phyloP scores from a whole-genome alignment of 1,284 basidiomycete genomes.

The Pyrrhoderma noxium region DNA sequence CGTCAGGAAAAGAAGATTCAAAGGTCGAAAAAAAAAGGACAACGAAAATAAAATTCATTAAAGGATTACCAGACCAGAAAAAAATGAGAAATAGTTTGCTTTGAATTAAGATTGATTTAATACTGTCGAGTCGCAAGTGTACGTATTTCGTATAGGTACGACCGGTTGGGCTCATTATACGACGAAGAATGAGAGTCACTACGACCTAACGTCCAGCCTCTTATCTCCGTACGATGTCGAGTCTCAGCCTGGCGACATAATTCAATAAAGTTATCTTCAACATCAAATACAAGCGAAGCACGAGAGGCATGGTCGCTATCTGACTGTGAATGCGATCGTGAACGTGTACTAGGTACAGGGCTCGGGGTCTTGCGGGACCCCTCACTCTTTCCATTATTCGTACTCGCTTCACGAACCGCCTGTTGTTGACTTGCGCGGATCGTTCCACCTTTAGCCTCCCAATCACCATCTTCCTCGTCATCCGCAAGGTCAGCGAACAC shows the following conservation, averaged over 20 bases:
- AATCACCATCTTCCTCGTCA: slow-evolving; percentile 67
- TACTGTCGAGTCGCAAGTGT: slow-evolving; percentile 75
- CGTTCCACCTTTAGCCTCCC: slow-evolving; percentile 68
- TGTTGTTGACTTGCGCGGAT: slow-evolving; percentile 63
- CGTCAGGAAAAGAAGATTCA: slow-evolving; percentile 8
- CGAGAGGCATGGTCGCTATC: slow-evolving; percentile 62
- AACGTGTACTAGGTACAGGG: slow-evolving; percentile 49
- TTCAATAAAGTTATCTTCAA: slow-evolving; percentile 64
- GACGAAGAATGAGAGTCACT: slow-evolving; percentile 32
- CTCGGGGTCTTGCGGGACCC: slow-evolving; percentile 42
- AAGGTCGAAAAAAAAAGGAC: slow-evolving; percentile 8
- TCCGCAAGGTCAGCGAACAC: slow-evolving; percentile 87
- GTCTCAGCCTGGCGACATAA: slow-evolving; percentile 71
- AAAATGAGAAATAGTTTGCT: neutral
- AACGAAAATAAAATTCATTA: slow-evolving; percentile 16
- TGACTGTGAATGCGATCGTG: slow-evolving; percentile 53
- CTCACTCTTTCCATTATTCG: slow-evolving; percentile 26
- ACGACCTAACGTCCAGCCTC: slow-evolving; percentile 61
- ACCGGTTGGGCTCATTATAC: slow-evolving; percentile 45
- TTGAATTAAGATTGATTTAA: no score
- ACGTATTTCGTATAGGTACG: slow-evolving; percentile 69
- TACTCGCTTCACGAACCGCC: slow-evolving; percentile 31
- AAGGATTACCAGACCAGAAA: neutral
- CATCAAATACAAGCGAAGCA: slow-evolving; percentile 62
- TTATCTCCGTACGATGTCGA: slow-evolving; percentile 75